Percentiles rank a stretch among this genome's conserved stretches.
Conservation (phyloP, 768 basidiomycete species). For the Boletus vinaceobasis region DNA sequence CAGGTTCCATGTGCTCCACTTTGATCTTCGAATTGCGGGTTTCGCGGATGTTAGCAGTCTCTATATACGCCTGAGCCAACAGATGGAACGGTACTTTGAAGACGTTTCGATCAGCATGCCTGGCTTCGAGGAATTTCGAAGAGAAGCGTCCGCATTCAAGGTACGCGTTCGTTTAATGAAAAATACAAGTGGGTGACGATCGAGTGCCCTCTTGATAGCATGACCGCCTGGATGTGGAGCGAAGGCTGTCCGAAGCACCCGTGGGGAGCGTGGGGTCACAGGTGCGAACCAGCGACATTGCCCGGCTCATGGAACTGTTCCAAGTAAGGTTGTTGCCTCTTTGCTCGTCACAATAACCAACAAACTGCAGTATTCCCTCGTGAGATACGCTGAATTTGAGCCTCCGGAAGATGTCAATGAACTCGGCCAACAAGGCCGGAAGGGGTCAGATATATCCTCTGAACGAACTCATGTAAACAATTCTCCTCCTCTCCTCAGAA, state of each 20-base stretch:
- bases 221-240: slow-evolving; percentile 71
- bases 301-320: slow-evolving; percentile 81
- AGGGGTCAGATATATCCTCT: slow-evolving; percentile 35
- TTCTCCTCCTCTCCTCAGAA: slow-evolving; percentile 27
- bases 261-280: slow-evolving; percentile 41
- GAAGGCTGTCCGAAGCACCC: slow-evolving; percentile 48
- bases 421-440: slow-evolving; percentile 20
- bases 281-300: slow-evolving; percentile 75
- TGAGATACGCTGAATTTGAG: slow-evolving; percentile 72
- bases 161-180: slow-evolving; percentile 31
- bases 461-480: slow-evolving; percentile 42
- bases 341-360: neutral
- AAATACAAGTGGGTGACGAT: neutral
- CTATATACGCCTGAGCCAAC: slow-evolving; percentile 71
- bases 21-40: slow-evolving; percentile 79
- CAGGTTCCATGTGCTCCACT: slow-evolving; percentile 75
- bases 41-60: slow-evolving; percentile 79
- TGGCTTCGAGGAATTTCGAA: slow-evolving; percentile 72
- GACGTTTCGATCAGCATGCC: slow-evolving; percentile 52
- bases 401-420: slow-evolving; percentile 34
- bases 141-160: slow-evolving; percentile 77
- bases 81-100: slow-evolving; percentile 81
- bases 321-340: slow-evolving; percentile 44
- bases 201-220: slow-evolving; percentile 43
- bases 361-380: slow-evolving; percentile 52